Evolutionary conservation across 768 basidiomycete species (phyloP), one percentile per base, ranked within the genome.

Genomic region (Auricularia sp.): DNA sequence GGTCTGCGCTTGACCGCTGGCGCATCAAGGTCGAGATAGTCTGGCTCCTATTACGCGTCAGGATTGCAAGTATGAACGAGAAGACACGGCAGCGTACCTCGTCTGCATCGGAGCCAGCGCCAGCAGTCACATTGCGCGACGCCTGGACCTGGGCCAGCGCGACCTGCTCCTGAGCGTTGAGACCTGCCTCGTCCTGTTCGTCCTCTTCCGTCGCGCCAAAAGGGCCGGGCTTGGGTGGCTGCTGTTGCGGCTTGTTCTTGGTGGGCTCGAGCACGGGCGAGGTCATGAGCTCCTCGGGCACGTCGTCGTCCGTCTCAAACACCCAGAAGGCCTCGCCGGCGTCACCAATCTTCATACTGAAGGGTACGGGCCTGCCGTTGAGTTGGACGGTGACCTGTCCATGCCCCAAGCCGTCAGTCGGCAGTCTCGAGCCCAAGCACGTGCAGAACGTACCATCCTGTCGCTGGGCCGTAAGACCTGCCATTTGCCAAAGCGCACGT

Each of bases 261-360:
- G 66, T 68, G 16, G 76, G 70, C 54, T 69, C 72, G 14, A 96
- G 83, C 29, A 99, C 78, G 33, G 97, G 97, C 76, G 90, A 93
- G 0, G 97, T 99, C 68, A 94, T 89, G 67, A 99, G 85, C 73
- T 94, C 91, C 59, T 85, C 89, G 3, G 97, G 96, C 36, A 98
- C 87, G 65, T 98, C 94, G 45, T 88, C 92, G 47, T 95, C 92
- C 0, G 96, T 98, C 76, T 99, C 96, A 69, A 98, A 93, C 47
- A 99, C 90, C 71, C 98, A 98, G 81, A 98, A 99, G 0, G 95
- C 97, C 77, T 99, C 97, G 3, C 97, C 97, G 1, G 97, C 94
- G 65, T 98, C 97, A 47, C 94, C 95, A 67, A 98, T 94, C 81
- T 99, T 98, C 97, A 99, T 99, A 75, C 82, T 83, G 75, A 92